Evolutionary conservation across 2,329 filamentous ascomycete genomes (phyloP).

Genomic region (Pestalotiopsis sp.): DNA sequence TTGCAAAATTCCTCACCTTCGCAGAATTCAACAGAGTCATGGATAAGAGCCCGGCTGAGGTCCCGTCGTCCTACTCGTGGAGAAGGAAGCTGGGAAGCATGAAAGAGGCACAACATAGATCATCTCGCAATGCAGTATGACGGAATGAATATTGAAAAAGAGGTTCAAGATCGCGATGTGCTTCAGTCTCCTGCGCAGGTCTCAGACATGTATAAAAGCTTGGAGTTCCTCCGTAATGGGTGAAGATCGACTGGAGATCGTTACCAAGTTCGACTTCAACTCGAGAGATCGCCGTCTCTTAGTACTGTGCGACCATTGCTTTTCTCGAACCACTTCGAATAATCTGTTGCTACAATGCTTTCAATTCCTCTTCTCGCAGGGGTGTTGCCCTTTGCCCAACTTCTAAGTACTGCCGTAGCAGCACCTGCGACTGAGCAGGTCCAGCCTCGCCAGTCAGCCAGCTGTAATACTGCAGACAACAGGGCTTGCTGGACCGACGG

Average conservation of each 20-base stretch:
- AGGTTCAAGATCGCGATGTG: background rate
- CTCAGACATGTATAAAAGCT: background rate
- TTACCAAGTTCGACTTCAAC: background rate
- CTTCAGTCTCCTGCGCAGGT: background rate
- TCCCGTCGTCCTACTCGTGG: background rate
- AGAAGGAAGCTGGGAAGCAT: background rate
- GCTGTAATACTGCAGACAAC: constrained; percentile 26
- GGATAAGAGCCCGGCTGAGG: background rate
- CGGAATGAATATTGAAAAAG: background rate
- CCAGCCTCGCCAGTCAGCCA: constrained; percentile 1
- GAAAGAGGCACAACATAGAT: background rate
- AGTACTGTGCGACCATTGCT: background rate
- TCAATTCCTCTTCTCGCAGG: background rate
- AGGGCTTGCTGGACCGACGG: constrained; percentile 31
- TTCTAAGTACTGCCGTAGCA: background rate
- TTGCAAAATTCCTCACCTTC: background rate
- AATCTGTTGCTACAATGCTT: background rate
- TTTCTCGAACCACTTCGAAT: background rate
- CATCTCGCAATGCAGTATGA: background rate
- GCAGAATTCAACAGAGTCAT: background rate
- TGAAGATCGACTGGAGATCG: background rate
- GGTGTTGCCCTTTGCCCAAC: background rate
- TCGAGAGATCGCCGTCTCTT: background rate
- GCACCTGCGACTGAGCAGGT: constrained; percentile 4
- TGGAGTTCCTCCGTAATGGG: background rate